These are phyloP conservation scores for Phytophthora podocarpi DNA, from an alignment of 352 stramenopile species.

Conservation along the genomic window DNA sequence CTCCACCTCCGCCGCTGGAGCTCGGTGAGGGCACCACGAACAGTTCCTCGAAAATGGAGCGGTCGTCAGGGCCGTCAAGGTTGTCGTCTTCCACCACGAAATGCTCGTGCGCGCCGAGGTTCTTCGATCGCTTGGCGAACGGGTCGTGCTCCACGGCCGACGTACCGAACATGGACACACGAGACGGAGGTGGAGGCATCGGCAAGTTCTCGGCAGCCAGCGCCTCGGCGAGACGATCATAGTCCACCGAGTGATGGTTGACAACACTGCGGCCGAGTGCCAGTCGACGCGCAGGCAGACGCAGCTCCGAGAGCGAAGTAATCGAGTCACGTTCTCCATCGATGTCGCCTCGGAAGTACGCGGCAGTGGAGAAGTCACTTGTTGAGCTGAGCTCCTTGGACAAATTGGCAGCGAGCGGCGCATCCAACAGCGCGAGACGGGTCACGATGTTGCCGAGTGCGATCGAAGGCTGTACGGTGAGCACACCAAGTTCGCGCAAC, in stretches of 20 bases:
- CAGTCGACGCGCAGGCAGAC: slow-evolving; percentile 36
- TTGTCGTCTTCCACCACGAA: slow-evolving; percentile 57
- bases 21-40: slow-evolving; percentile 30
- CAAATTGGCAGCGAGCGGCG: slow-evolving; percentile 38
- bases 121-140: slow-evolving; percentile 46
- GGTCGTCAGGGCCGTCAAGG: slow-evolving; percentile 27
- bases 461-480: slow-evolving; percentile 70
- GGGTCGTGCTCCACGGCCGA: slow-evolving; percentile 56
- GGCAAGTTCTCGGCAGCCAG: slow-evolving; percentile 46
- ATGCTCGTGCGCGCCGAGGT: slow-evolving; percentile 63
- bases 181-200: slow-evolving; percentile 52
- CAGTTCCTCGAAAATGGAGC: slow-evolving; percentile 36
- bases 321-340: slow-evolving; percentile 44
- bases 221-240: slow-evolving; percentile 46
- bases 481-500: slow-evolving; percentile 59
- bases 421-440: slow-evolving; percentile 56
- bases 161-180: slow-evolving; percentile 72
- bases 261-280: slow-evolving; percentile 60
- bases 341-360: slow-evolving; percentile 48
- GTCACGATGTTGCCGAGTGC: slow-evolving; percentile 69
- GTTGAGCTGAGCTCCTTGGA: slow-evolving; percentile 50
- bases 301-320: slow-evolving; percentile 52
- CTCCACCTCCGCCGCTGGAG: slow-evolving; percentile 19
- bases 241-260: slow-evolving; percentile 70
- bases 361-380: slow-evolving; percentile 45